Percentiles rank a stretch among this genome's conserved stretches.
These are phyloP conservation scores for Calonectria leucothoes DNA, from an alignment of 2,329 filamentous ascomycete species.

Conservation along the genomic window DNA sequence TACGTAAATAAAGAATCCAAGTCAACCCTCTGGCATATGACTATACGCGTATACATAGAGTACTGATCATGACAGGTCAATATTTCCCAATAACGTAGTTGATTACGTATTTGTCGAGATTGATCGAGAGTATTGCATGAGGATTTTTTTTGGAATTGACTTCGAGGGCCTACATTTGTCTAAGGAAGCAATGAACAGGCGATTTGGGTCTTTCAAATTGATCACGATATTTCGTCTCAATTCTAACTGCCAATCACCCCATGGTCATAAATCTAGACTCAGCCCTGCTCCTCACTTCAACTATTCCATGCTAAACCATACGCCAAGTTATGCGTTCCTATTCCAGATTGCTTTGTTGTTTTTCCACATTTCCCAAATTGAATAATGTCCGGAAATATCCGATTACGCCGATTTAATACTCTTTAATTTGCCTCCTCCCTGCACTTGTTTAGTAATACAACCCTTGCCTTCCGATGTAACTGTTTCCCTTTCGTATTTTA, in stretches of 20 bases:
- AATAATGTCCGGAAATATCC: conserved; percentile 16
- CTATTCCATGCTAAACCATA: conserved; percentile 28
- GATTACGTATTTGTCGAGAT: not conserved
- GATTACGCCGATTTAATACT: conserved; percentile 24
- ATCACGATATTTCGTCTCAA: not conserved
- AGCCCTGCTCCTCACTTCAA: not conserved
- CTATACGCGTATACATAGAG: not conserved
- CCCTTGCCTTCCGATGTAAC: not conserved
- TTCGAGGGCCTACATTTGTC: not conserved
- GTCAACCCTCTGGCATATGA: not conserved
- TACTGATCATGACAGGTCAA: not conserved
- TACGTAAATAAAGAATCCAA: not conserved
- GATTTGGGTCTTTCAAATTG: not conserved
- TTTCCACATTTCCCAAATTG: conserved; percentile 6
- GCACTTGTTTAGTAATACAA: not conserved
- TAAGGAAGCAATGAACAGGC: not conserved
- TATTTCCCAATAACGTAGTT: no score
- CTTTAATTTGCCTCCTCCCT: not conserved
- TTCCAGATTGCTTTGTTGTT: conserved; percentile 9
- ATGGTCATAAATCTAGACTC: not conserved
- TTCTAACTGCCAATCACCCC: not conserved
- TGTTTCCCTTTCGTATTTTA: not conserved
- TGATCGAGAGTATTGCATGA: not conserved
- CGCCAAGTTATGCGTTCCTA: conserved; percentile 36
- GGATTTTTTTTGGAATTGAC: not conserved